Conservation (phyloP, 2,329 filamentous ascomycete genomes). For the Epichloe uncinata region DNA sequence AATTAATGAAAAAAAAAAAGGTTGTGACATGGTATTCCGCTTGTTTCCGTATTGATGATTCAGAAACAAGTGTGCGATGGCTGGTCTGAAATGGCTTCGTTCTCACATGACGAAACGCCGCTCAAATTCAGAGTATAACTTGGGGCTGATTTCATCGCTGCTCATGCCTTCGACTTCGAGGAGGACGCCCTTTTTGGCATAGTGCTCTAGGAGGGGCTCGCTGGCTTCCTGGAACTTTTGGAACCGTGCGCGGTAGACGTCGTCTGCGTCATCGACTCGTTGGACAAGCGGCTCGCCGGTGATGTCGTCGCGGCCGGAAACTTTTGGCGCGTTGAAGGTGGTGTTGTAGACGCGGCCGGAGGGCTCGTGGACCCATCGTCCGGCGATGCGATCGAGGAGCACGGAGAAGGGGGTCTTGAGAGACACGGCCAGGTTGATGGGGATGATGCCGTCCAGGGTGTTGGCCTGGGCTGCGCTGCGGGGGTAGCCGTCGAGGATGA, state of each 20-base stretch:
- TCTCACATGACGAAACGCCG: constrained; percentile 44
- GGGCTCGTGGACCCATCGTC: constrained; percentile 84
- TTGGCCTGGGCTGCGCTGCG: constrained; percentile 70
- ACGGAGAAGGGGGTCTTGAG: constrained; percentile 75
- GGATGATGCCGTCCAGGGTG: constrained; percentile 66
- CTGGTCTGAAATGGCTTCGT: background rate
- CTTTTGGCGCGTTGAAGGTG: constrained; percentile 74
- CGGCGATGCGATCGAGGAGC: constrained; percentile 78
- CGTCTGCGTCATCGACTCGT: constrained; percentile 73
- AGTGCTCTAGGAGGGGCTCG: constrained; percentile 74
- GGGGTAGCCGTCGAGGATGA: constrained; percentile 93
- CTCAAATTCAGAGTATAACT: constrained; percentile 72
- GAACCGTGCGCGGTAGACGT: constrained; percentile 70
- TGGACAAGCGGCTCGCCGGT: constrained; percentile 80
- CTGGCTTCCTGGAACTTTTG: constrained; percentile 80
- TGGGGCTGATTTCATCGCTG: constrained; percentile 88
- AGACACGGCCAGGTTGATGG: constrained; percentile 89
- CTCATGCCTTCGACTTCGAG: constrained; percentile 79
- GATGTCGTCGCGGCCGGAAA: constrained; percentile 71
- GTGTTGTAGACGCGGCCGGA: constrained; percentile 94
- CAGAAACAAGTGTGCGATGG: too few species aligned
- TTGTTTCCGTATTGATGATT: too few species aligned
- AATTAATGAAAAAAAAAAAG: background rate
- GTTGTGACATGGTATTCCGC: background rate
- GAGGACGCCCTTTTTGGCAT: constrained; percentile 72